A percentile compares a stretch with the other conserved stretches of the same genome.
phyloP scores from a whole-genome alignment of 768 basidiomycete genomes.

The Inosperma sp. region DNA sequence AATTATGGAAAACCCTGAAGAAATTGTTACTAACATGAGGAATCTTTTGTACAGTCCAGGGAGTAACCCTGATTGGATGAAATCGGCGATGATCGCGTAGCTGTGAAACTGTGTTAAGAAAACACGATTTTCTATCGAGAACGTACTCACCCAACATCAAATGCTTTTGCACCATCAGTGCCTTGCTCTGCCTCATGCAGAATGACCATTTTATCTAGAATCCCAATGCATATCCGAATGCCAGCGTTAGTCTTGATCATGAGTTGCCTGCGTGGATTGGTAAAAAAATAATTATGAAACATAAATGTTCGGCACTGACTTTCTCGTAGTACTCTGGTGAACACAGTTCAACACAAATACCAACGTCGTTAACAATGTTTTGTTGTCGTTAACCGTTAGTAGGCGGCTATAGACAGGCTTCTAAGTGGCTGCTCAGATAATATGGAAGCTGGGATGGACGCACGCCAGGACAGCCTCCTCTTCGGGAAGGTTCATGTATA shows the following conservation, averaged over 20 bases:
- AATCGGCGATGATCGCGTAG: constrained; percentile 58
- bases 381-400: constrained; percentile 60
- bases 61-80: constrained; percentile 57
- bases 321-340: constrained; percentile 48
- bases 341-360: constrained; percentile 73
- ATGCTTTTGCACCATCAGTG: constrained; percentile 60
- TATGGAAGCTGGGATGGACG: constrained; percentile 18
- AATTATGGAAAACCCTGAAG: neutral
- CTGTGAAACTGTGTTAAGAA: constrained; percentile 31
- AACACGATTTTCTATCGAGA: constrained; percentile 3
- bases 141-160: constrained; percentile 64
- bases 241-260: constrained; percentile 53
- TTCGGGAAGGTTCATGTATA: constrained; percentile 63
- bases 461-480: constrained; percentile 75
- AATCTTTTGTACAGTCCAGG: constrained; percentile 59
- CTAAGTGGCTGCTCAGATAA: constrained; percentile 8
- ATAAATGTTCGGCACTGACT: constrained; percentile 39
- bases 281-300: neutral
- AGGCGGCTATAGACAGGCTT: constrained; percentile 44
- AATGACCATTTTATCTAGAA: constrained; percentile 70
- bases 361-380: constrained; percentile 55
- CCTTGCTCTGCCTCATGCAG: constrained; percentile 65
- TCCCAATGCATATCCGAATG: constrained; percentile 56
- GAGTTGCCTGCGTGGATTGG: constrained; percentile 38
- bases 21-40: constrained; percentile 45